These are phyloP conservation scores for Anisogramma anomala DNA, from an alignment of 2,329 filamentous ascomycete genomes.

Conservation along the genomic window DNA sequence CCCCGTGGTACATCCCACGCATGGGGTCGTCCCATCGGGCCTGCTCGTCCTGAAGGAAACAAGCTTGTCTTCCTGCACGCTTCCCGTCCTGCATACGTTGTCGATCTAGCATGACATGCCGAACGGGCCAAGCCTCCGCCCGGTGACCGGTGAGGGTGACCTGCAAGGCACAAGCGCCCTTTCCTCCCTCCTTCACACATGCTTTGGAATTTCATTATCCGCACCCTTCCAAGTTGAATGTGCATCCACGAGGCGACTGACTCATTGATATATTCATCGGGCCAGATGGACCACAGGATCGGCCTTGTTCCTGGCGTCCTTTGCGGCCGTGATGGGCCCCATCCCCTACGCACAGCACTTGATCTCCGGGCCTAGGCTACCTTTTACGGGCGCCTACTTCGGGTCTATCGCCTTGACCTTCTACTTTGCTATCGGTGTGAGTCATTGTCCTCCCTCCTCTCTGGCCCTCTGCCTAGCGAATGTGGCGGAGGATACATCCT, in stretches of 20 bases:
- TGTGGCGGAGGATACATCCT: neutral
- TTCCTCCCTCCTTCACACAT: constrained; percentile 1
- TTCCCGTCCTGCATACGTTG: constrained; percentile 25
- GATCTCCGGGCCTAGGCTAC: constrained; percentile 69
- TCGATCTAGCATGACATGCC: constrained; percentile 19
- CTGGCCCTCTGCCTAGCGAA: neutral
- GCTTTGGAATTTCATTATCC: neutral
- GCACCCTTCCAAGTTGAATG: neutral
- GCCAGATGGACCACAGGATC: constrained; percentile 90
- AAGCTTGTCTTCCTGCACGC: constrained; percentile 23
- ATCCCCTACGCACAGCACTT: constrained; percentile 74
- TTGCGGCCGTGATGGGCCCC: constrained; percentile 89
- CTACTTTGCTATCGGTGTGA: constrained; percentile 85
- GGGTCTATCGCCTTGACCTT: constrained; percentile 82
- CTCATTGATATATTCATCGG: constrained; percentile 4
- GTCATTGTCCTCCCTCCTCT: constrained; percentile 28
- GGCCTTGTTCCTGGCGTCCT: constrained; percentile 78
- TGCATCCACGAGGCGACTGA: neutral
- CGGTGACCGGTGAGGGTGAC: constrained; percentile 19
- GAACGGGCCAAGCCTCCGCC: constrained; percentile 12
- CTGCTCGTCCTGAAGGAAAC: constrained; percentile 8
- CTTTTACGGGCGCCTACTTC: constrained; percentile 92
- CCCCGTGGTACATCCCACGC: constrained; percentile 8
- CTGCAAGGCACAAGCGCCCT: constrained; percentile 14
- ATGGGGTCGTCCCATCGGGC: constrained; percentile 8